These are phyloP conservation scores for Trichosporon sp. DNA, from an alignment of 1,284 basidiomycete species.

Conservation along the genomic window DNA sequence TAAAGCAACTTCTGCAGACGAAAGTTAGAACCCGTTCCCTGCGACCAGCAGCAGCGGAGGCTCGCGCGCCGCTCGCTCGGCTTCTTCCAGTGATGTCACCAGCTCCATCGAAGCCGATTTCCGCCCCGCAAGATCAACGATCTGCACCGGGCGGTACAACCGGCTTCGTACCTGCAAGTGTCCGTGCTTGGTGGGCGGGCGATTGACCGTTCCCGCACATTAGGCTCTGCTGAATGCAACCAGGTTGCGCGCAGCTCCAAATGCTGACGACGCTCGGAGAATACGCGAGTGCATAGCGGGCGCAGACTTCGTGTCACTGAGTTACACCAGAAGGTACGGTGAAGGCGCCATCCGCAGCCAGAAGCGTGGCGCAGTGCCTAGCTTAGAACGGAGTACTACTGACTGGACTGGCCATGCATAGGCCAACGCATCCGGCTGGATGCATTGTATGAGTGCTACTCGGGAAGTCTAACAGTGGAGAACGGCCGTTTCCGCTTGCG, in stretches of 20 bases:
- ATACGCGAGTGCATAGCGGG: not conserved
- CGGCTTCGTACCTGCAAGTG: not conserved
- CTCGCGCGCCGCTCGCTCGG: not conserved
- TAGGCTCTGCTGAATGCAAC: not conserved
- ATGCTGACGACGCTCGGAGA: not conserved
- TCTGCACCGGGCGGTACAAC: not conserved
- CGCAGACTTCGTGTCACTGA: not conserved
- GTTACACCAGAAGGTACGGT: not conserved
- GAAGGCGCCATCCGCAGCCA: not conserved
- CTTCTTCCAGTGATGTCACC: not conserved
- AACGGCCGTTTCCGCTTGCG: too few relatives aligned
- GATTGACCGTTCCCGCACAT: not conserved
- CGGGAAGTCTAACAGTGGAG: too few relatives aligned
- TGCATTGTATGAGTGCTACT: too few relatives aligned
- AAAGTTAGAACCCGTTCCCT: not conserved
- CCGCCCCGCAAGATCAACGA: not conserved
- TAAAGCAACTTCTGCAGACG: not conserved
- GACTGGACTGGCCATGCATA: not conserved
- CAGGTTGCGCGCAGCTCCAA: not conserved
- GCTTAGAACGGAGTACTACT: not conserved
- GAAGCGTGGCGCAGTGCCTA: not conserved
- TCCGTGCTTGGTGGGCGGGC: not conserved
- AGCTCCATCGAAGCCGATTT: not conserved
- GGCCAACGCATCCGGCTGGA: too few relatives aligned
- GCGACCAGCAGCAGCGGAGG: too few relatives aligned